Evolutionary conservation across 768 basidiomycete genomes (phyloP), one percentile per base, ranked within the genome.

Genomic region (Cyclocybe aegerita): DNA sequence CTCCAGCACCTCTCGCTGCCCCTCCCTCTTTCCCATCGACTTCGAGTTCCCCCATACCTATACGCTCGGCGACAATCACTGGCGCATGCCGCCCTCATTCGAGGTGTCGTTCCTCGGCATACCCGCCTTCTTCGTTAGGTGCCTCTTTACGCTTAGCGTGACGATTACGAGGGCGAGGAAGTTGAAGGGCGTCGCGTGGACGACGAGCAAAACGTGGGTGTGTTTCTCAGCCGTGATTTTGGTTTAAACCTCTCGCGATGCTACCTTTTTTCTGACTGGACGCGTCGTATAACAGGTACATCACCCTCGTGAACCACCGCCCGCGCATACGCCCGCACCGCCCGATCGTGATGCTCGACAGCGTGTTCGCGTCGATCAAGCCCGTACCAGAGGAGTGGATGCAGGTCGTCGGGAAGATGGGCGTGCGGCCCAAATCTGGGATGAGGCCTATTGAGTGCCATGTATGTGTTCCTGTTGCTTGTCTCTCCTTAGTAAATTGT

Each of bases 311-410:
- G 23, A 57, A 70, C 8, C 81, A 77, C 55, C 62, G 63, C 23
- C 82, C 82, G 2, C 74, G 71, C 38, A 71, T 70, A 43, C 71
- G 80, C n/a, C 75, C 83, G 1, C 67, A 64, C 41, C 65, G 71
- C 12, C 76, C 78, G 2, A 66, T 80, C 9, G 64, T 74, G 31
- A 60, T 71, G n/a, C 39, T 62, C 32, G 67, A 76, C 23, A 65
- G 74, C 4, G 77, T 82, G 48, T 63, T 78, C 52, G 69, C 72
- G 4, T 76, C 76, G 0, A 60, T 85, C 50, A 85, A 84, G 58
- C 63, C 70, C 0, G 64, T 71, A 2, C 82, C 83, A 4, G 80
- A 82, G 44, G 84, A 84, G 56, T 85, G 82, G 82, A 65, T 67
- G 44, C 78, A 85, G 59, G 62, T 77, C n/a, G 52, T 73, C 49